A percentile compares a stretch with the other conserved stretches of the same genome.
Conservation (phyloP, 331 rosid species). For the Erythrophleum ivorense region DNA sequence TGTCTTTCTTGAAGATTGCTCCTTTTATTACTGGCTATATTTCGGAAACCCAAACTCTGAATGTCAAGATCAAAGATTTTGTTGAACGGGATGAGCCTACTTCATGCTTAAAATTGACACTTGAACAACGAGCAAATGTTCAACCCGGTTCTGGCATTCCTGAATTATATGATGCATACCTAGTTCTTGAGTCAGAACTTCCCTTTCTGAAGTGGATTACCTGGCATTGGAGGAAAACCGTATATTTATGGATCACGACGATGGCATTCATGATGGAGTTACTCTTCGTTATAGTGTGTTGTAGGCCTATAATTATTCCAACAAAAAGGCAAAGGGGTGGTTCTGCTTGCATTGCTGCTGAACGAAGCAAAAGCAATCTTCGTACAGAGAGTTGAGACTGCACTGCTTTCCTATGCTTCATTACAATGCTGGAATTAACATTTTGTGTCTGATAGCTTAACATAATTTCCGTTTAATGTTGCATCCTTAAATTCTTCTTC, state of each 20-base stretch:
- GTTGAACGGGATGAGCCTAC: slow-evolving; percentile 65
- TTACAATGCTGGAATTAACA: slow-evolving; percentile 30
- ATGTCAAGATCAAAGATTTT: slow-evolving; percentile 69
- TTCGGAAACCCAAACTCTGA: slow-evolving; percentile 73
- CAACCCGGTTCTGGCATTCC: slow-evolving; percentile 86
- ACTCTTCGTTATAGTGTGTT: slow-evolving; percentile 61
- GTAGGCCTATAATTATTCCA: slow-evolving; percentile 66
- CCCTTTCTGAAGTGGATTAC: slow-evolving; percentile 64
- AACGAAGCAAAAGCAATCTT: slow-evolving; percentile 12
- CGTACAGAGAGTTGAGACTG: slow-evolving; percentile 31
- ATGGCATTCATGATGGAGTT: slow-evolving; percentile 53
- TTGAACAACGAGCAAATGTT: slow-evolving; percentile 78
- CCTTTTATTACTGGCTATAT: slow-evolving; percentile 73
- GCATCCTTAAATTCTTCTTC: slow-evolving; percentile 23
- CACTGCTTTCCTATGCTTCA: slow-evolving; percentile 19
- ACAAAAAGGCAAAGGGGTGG: slow-evolving; percentile 57
- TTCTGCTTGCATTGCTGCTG: slow-evolving; percentile 37
- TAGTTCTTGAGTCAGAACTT: slow-evolving; percentile 64
- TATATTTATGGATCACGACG: slow-evolving; percentile 73
- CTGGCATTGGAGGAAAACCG: slow-evolving; percentile 82
- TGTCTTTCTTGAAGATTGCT: slow-evolving; percentile 67
- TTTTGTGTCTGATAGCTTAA: slow-evolving; percentile 22
- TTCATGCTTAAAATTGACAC: slow-evolving; percentile 72
- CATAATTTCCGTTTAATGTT: slow-evolving; percentile 22
- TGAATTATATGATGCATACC: slow-evolving; percentile 72